A percentile compares a stretch with the other conserved stretches of the same genome.
Evolutionary conservation across 192 early-diverging fungal species (phyloP).

Genomic region (Coemansia sp.): DNA sequence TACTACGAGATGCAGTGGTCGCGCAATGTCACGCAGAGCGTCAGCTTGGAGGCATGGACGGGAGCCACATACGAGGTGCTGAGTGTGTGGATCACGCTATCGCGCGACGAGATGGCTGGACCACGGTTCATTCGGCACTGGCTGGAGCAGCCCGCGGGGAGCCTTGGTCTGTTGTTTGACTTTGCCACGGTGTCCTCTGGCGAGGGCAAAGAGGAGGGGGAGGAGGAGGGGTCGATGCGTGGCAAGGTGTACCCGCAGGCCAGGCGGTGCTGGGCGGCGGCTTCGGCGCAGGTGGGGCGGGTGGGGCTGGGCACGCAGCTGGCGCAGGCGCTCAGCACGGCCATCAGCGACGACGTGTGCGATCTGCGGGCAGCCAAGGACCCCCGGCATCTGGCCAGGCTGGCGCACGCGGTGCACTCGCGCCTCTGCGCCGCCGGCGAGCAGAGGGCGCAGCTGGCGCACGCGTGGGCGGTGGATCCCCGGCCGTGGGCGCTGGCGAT

Average conservation of each 20-base stretch:
- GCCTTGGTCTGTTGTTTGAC: conserved; percentile 36
- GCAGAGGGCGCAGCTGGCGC: conserved; percentile 12
- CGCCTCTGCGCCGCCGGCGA: conserved; percentile 33
- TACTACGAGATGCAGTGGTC: conserved; percentile 19
- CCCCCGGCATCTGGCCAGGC: conserved; percentile 31
- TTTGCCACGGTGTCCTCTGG: conserved; percentile 11
- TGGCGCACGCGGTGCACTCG: conserved; percentile 26
- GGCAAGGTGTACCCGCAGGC: conserved; percentile 18
- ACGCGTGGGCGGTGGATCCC: conserved; percentile 29
- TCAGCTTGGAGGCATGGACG: background rate
- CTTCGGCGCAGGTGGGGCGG: conserved; percentile 24
- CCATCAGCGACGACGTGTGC: conserved; percentile 18
- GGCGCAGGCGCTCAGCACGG: conserved; percentile 23
- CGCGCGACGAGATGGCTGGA: conserved; percentile 17
- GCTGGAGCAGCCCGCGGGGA: conserved; percentile 7
- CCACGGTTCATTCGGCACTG: conserved; percentile 40
- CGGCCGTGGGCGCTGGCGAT: conserved; percentile 6
- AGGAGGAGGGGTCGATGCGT: background rate
- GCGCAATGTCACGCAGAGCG: background rate
- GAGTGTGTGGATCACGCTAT: conserved; percentile 28
- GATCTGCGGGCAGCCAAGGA: conserved; percentile 14
- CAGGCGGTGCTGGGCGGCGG: conserved; percentile 32
- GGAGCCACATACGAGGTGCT: conserved; percentile 29
- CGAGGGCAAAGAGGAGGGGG: background rate
- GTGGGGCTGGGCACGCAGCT: conserved; percentile 24